phyloP scores from a whole-genome alignment of 2,329 filamentous ascomycete species.

The Septoria linicola region DNA sequence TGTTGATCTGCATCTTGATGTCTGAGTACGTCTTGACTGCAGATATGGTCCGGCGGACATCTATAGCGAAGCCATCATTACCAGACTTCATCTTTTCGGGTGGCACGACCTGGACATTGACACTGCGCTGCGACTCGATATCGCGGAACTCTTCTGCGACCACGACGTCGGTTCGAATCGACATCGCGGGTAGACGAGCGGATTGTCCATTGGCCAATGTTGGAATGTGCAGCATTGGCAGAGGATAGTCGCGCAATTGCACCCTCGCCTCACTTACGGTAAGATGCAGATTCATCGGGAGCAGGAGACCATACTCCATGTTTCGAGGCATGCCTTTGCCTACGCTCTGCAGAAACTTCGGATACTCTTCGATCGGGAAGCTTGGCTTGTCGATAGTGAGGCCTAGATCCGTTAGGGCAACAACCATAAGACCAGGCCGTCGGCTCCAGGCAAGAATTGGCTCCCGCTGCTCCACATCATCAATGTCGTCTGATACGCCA shows the following conservation, averaged over 20 bases:
- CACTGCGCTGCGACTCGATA: conserved; percentile 72
- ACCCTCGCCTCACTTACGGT: conserved; percentile 87
- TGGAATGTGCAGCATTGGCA: conserved; percentile 88
- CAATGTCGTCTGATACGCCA: conserved; percentile 76
- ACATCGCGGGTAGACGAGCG: conserved; percentile 74
- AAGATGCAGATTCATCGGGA: conserved; percentile 86
- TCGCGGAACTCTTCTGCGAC: conserved; percentile 91
- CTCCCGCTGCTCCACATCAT: conserved; percentile 79
- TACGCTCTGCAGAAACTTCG: conserved; percentile 79
- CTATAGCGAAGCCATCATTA: conserved; percentile 70
- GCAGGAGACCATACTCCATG: conserved; percentile 83
- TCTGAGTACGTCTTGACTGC: conserved; percentile 97
- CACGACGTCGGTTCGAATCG: conserved; percentile 86
- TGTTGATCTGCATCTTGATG: conserved; percentile 89
- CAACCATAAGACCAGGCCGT: conserved; percentile 77
- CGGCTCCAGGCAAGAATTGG: conserved; percentile 81
- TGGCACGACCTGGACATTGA: conserved; percentile 81
- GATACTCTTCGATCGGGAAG: conserved; percentile 77
- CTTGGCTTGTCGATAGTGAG: conserved; percentile 88
- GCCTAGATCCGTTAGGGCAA: conserved; percentile 79
- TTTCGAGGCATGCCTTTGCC: conserved; percentile 96
- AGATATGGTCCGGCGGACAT: conserved; percentile 85
- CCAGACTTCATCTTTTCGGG: conserved; percentile 59
- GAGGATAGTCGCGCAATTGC: conserved; percentile 87
- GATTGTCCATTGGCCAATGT: conserved; percentile 77